Evolutionary conservation across 768 basidiomycete genomes (phyloP).

Genomic region (Xanthoconium stramineum): DNA sequence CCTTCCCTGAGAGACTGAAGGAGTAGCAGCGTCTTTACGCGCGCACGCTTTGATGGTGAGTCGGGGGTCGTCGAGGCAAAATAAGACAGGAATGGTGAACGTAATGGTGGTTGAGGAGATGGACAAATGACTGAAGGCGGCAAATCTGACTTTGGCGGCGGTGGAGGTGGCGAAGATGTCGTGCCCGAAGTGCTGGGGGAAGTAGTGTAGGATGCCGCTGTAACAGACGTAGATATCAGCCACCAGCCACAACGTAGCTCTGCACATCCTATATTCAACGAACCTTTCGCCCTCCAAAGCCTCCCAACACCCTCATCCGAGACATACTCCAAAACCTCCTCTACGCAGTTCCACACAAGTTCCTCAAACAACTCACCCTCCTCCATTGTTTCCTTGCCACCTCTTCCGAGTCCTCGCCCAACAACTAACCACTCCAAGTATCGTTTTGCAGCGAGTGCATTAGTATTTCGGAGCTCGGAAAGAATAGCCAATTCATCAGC

Average conservation of each 20-base stretch:
- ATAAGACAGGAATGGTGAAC: constrained; percentile 50
- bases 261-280: constrained; percentile 1
- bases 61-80: constrained; percentile 82
- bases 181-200: constrained; percentile 11
- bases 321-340: constrained; percentile 48
- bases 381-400: constrained; percentile 20
- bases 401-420: constrained; percentile 43
- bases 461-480: constrained; percentile 26
- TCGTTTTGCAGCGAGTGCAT: constrained; percentile 50
- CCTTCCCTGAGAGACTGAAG: constrained; percentile 46
- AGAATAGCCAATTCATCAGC: constrained; percentile 27
- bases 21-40: constrained; percentile 76
- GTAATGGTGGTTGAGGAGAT: constrained; percentile 7
- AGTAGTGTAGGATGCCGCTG: constrained; percentile 55
- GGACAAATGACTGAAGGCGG: not conserved
- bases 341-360: constrained; percentile 55
- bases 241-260: not conserved
- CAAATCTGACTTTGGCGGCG: constrained; percentile 8
- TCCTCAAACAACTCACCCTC: constrained; percentile 54
- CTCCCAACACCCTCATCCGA: constrained; percentile 51
- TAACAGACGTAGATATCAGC: not conserved
- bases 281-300: constrained; percentile 74
- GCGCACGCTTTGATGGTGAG: constrained; percentile 65
- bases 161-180: constrained; percentile 6
- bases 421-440: constrained; percentile 84